Evolutionary conservation across 352 stramenopile genomes (phyloP), one percentile per base, ranked within the genome.

Genomic region (Globisporangium viniferum): DNA sequence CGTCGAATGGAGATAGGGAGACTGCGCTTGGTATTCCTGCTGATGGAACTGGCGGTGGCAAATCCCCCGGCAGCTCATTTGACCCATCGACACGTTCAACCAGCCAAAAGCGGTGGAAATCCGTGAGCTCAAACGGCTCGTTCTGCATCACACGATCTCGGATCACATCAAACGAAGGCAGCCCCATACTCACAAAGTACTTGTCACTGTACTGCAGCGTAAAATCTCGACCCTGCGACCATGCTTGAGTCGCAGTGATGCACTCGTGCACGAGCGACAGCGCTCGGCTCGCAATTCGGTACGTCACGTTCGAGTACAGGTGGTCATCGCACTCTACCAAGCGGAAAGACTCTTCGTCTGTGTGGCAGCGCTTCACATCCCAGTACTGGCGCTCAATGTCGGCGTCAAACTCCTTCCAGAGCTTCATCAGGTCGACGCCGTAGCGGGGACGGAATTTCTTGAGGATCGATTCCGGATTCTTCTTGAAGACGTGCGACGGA

Each of bases 391-490:
- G 56, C 33, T 61, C 33, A 9, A 61, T 61, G 9, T 61, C 56
- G 8, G 31, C 33, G n/a, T 49, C 33, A 20, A 62, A 62, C 2
- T 20, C 4, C 12, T 24, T 33, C 56, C 56, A 62, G 56, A 62
- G 20, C 56, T 62, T 62, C 20, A 33, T 14, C 20, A 62, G 56
- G 12, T 62, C 56, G n/a, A 49, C 9, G 1, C 56, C 56, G n/a
- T 49, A 35, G 33, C 56, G 56, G 33, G 56, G 56, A 2, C 56
- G 56, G 5, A 62, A 62, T 12, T 62, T 62, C 20, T 62, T 62
- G 10, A 62, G 56, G n/a, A 62, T 39, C 33, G 56, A 62, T n/a
- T 60, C 55, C 31, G 55, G n/a, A 12, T 60, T 60, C 55, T 60
- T 60, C 55, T 44, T 60, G 29, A 60, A n/a, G 18, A 36, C 55